phyloP scores from a whole-genome alignment of 2,329 filamentous ascomycete genomes.

The Macrophomina tecta region DNA sequence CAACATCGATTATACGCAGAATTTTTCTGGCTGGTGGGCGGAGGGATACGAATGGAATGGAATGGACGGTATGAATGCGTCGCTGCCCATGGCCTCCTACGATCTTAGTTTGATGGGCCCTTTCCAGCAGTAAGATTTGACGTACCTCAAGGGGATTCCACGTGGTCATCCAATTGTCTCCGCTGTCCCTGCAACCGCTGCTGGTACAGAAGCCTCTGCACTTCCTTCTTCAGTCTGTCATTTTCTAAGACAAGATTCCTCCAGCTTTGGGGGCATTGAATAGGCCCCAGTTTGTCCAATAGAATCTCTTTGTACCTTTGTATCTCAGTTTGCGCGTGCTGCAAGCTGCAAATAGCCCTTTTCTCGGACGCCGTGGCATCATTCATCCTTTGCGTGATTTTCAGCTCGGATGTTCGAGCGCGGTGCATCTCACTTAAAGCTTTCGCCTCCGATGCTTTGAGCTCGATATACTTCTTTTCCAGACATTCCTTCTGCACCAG shows the following conservation, averaged over 20 bases:
- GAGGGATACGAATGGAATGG: too few relatives aligned
- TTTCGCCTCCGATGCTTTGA: not conserved
- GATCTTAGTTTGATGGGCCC: too few relatives aligned
- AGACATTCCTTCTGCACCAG: not conserved
- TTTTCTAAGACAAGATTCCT: not conserved
- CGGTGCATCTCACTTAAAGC: not conserved
- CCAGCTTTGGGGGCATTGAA: not conserved
- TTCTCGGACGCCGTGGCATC: not conserved
- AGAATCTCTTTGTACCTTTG: not conserved
- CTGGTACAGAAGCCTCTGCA: not conserved
- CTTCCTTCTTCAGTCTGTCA: not conserved
- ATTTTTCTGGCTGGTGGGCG: too few relatives aligned
- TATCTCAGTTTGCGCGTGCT: not conserved
- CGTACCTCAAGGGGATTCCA: too few relatives aligned
- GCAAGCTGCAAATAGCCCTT: not conserved
- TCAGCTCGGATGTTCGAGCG: not conserved
- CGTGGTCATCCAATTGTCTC: too few relatives aligned
- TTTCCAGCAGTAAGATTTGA: too few relatives aligned
- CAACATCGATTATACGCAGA: too few relatives aligned
- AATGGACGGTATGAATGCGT: too few relatives aligned
- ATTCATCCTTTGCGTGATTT: too few relatives aligned
- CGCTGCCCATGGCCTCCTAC: too few relatives aligned
- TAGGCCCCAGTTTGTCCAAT: not conserved
- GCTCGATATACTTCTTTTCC: not conserved
- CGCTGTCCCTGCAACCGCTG: too few relatives aligned